Evolutionary conservation across 495 filamentous ascomycete species (phyloP).

Genomic region (Zalerion maritima): DNA sequence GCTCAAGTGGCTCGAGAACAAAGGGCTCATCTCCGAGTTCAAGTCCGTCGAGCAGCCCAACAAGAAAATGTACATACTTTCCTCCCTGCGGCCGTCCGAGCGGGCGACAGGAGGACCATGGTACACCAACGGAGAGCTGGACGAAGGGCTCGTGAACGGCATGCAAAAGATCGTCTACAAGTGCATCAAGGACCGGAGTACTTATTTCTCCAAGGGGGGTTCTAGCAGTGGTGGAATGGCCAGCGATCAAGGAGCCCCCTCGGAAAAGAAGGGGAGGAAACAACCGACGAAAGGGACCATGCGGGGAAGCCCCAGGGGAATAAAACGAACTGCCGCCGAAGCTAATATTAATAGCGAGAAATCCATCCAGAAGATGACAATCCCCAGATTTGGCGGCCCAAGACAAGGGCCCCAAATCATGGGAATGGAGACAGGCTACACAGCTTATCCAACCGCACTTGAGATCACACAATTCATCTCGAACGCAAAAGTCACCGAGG

Average conservation of each 20-base stretch:
- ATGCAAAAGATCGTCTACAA: conserved; percentile 54
- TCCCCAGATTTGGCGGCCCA: too few relatives aligned
- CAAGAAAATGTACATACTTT: conserved; percentile 75
- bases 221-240: conserved; percentile 9
- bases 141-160: conserved; percentile 68
- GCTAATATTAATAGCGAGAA: too few relatives aligned
- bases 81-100: conserved; percentile 59
- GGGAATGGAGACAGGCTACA: conserved; percentile 54
- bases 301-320: conserved; percentile 4
- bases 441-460: conserved; percentile 58
- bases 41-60: conserved; percentile 49
- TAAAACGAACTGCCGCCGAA: too few relatives aligned
- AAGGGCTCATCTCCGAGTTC: conserved; percentile 40
- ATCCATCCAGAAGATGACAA: too few relatives aligned
- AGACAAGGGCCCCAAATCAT: conserved; percentile 30
- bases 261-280: conserved; percentile 7
- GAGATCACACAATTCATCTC: conserved; percentile 61
- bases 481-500: conserved; percentile 44
- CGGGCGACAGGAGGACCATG: conserved; percentile 85
- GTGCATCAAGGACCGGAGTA: conserved; percentile 55
- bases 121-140: conserved; percentile 79
- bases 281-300: conserved; percentile 4
- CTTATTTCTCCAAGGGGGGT: conserved; percentile 34
- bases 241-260: conserved; percentile 7
- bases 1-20: conserved; percentile 60